Evolutionary conservation across 2,329 filamentous ascomycete genomes (phyloP).

Genomic region (Trichoderma sp.): DNA sequence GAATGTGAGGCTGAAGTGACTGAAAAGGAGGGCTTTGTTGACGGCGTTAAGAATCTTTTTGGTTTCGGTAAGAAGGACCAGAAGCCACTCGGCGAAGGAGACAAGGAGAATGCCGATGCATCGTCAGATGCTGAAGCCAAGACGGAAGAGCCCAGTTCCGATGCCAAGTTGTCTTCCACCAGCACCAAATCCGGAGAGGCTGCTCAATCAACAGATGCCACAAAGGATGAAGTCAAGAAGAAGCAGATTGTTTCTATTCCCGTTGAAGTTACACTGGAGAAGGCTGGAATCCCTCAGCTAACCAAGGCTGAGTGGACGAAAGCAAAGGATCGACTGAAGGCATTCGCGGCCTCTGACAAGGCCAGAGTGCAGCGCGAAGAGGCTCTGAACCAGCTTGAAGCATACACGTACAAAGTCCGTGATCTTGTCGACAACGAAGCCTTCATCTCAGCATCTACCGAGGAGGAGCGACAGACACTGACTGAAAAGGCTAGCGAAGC

Average conservation of each 20-base stretch:
- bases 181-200: slow-evolving; percentile 43
- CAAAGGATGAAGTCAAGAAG: slow-evolving; percentile 56
- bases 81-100: slow-evolving; percentile 67
- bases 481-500: slow-evolving; percentile 64
- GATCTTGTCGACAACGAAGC: slow-evolving; percentile 75
- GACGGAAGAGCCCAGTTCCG: slow-evolving; percentile 39
- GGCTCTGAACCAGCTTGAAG: slow-evolving; percentile 87
- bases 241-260: slow-evolving; percentile 57
- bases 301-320: slow-evolving; percentile 47
- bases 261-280: slow-evolving; percentile 48
- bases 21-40: slow-evolving; percentile 78
- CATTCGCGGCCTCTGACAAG: slow-evolving; percentile 83
- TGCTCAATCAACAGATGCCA: slow-evolving; percentile 39
- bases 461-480: slow-evolving; percentile 63
- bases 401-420: slow-evolving; percentile 82
- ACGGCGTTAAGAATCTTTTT: slow-evolving; percentile 93
- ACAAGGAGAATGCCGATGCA: slow-evolving; percentile 43
- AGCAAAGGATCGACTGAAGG: slow-evolving; percentile 68
- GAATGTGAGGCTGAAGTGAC: slow-evolving; percentile 77
- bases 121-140: slow-evolving; percentile 38
- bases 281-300: slow-evolving; percentile 49
- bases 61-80: slow-evolving; percentile 90
- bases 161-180: slow-evolving; percentile 28
- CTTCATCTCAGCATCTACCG: slow-evolving; percentile 70
- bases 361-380: slow-evolving; percentile 77